Conservation (phyloP, 768 basidiomycete species). For the Sarcodon aspratus region DNA sequence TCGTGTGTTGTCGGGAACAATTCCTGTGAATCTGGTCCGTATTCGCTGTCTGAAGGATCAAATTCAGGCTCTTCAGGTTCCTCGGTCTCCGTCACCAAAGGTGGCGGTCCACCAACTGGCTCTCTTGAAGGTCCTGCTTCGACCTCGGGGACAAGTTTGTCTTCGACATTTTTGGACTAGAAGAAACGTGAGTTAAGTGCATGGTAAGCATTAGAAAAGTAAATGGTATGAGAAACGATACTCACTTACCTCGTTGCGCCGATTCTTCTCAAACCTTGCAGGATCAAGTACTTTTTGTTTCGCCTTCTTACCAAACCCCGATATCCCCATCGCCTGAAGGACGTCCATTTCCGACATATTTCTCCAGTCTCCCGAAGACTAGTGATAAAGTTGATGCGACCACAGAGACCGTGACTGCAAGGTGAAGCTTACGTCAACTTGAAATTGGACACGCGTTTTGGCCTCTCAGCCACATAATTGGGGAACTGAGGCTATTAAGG, state of each 20-base stretch:
- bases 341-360: conserved; percentile 45
- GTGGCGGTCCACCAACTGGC: conserved; percentile 3
- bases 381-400: not conserved
- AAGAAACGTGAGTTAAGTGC: too few relatives aligned
- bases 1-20: conserved; percentile 87
- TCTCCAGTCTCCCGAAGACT: not conserved
- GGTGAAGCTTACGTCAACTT: conserved; percentile 3
- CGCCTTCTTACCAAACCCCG: conserved; percentile 69
- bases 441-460: not conserved
- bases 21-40: conserved; percentile 31
- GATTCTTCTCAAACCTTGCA: conserved; percentile 69
- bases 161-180: too few relatives aligned
- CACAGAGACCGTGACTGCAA: not conserved
- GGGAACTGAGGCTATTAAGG: not conserved
- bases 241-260: conserved; percentile 33
- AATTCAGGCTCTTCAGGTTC: conserved; percentile 17
- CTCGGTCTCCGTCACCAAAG: not conserved
- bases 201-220: too few relatives aligned
- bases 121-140: too few relatives aligned
- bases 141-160: too few relatives aligned
- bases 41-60: conserved; percentile 30
- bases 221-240: too few relatives aligned
- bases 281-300: conserved; percentile 62
- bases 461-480: not conserved
- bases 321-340: conserved; percentile 74